Conservation (phyloP, 345 rosid species). For the Dimocarpus longan region DNA sequence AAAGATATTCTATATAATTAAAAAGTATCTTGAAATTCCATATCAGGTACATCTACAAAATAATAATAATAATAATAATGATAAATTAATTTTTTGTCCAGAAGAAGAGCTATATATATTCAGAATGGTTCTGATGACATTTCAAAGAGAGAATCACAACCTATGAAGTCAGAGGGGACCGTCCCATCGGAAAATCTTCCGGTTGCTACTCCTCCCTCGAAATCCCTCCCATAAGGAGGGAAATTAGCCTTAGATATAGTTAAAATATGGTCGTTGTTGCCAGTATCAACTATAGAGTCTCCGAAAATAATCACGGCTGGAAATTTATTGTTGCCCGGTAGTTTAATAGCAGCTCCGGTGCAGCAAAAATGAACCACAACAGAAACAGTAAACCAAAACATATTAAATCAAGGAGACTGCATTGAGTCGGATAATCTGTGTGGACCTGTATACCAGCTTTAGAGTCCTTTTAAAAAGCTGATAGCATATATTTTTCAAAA, state of each 20-base stretch:
- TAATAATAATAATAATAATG: too few species aligned
- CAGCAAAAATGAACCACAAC: neutral
- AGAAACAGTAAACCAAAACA: neutral
- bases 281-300: slow-evolving; percentile 48
- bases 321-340: neutral
- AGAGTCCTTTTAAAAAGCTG: neutral
- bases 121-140: too few species aligned
- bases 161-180: slow-evolving; percentile 40
- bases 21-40: too few species aligned
- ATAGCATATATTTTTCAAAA: too few species aligned
- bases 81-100: too few species aligned
- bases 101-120: too few species aligned
- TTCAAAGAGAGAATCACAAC: slow-evolving; percentile 5
- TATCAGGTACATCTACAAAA: too few species aligned
- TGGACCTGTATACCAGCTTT: too few species aligned
- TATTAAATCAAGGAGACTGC: neutral
- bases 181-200: slow-evolving; percentile 47
- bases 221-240: slow-evolving; percentile 51
- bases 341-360: slow-evolving; percentile 7
- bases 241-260: slow-evolving; percentile 37
- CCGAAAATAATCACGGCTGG: slow-evolving; percentile 41
- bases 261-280: slow-evolving; percentile 34
- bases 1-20: too few species aligned
- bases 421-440: neutral
- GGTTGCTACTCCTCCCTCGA: slow-evolving; percentile 32